Percentiles rank a stretch among this genome's conserved stretches.
Evolutionary conservation across 345 rosid species (phyloP).

Genomic region (Pseudoturritis turrita): DNA sequence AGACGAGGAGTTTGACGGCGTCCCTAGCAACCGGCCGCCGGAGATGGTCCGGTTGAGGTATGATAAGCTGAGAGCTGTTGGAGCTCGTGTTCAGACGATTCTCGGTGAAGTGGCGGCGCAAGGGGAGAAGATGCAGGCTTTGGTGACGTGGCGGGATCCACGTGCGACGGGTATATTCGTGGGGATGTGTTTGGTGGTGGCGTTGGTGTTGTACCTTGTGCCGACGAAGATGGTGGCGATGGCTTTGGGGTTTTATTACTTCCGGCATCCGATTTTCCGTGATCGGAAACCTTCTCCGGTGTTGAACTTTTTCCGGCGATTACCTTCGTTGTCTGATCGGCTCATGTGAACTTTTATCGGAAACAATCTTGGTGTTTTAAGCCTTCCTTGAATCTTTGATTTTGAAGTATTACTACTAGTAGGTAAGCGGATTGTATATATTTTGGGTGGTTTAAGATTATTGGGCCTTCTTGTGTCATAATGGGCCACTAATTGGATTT

Average conservation of each 20-base stretch:
- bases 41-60: slow-evolving; percentile 49
- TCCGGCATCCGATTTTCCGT: slow-evolving; percentile 80
- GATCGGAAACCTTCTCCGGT: slow-evolving; percentile 72
- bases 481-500: not conserved
- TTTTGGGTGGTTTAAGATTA: not conserved
- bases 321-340: slow-evolving; percentile 76
- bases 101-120: slow-evolving; percentile 71
- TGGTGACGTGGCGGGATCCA: slow-evolving; percentile 86
- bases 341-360: slow-evolving; percentile 45
- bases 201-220: slow-evolving; percentile 56
- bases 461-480: slow-evolving; percentile 11
- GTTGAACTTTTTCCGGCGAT: slow-evolving; percentile 68
- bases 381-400: too few relatives aligned
- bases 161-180: slow-evolving; percentile 81
- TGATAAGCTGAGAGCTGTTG: slow-evolving; percentile 53
- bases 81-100: slow-evolving; percentile 54
- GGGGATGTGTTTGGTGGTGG: slow-evolving; percentile 64
- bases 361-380: not conserved
- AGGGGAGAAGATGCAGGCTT: slow-evolving; percentile 69
- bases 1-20: slow-evolving; percentile 74
- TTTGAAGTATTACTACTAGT: too few relatives aligned
- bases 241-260: slow-evolving; percentile 80
- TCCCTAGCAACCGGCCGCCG: slow-evolving; percentile 48
- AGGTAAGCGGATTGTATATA: slow-evolving; percentile 1
- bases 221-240: slow-evolving; percentile 83